Percentiles rank a stretch among this genome's conserved stretches.
Conservation (phyloP, 768 basidiomycete genomes). For the Lactarius tabidus region DNA sequence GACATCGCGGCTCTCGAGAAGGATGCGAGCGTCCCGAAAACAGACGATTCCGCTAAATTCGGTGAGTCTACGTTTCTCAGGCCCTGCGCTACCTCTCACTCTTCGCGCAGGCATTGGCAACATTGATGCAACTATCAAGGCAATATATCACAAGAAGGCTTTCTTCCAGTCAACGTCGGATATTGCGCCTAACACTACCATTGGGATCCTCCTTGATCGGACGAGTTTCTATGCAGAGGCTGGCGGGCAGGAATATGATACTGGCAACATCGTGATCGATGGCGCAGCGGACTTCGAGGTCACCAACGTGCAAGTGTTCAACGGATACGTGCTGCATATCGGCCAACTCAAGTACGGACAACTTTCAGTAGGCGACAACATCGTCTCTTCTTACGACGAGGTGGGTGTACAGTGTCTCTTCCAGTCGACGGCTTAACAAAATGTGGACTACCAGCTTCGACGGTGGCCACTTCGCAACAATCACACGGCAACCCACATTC, state of each 20-base stretch:
- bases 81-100: not conserved
- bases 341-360: conserved; percentile 87
- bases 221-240: conserved; percentile 98
- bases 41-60: conserved; percentile 90
- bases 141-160: conserved; percentile 77
- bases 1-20: conserved; percentile 85
- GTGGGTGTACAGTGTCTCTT: conserved; percentile 37
- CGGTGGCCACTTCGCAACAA: conserved; percentile 96
- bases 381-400: conserved; percentile 92
- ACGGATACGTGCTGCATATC: conserved; percentile 92
- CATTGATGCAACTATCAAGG: conserved; percentile 68
- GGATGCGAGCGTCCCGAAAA: conserved; percentile 75
- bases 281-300: conserved; percentile 91
- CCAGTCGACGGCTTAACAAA: not conserved
- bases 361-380: conserved; percentile 71
- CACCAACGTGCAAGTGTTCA: conserved; percentile 88
- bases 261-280: conserved; percentile 91
- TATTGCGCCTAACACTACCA: conserved; percentile 60
- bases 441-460: conserved; percentile 54
- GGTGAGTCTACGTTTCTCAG: conserved; percentile 46
- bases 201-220: conserved; percentile 86
- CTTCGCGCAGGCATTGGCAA: conserved; percentile 65
- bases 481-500: conserved; percentile 97
- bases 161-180: conserved; percentile 66
- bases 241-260: conserved; percentile 97